Evolutionary conservation across 225 moss, liverwort and hornwort species (phyloP).

Genomic region (Thuidium tamariscinum): DNA sequence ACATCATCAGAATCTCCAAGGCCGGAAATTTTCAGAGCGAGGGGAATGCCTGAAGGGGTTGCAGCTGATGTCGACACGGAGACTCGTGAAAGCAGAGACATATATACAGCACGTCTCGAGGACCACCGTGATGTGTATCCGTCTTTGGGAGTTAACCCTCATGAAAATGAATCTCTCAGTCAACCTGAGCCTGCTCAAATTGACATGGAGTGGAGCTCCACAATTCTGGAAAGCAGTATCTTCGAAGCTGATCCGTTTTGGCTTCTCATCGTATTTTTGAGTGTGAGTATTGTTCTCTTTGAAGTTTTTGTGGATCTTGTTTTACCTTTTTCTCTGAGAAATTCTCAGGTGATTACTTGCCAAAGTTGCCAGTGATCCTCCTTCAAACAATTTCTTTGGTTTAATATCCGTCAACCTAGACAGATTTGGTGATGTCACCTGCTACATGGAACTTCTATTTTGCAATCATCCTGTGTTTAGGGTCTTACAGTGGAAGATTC

Average conservation of each 20-base stretch:
- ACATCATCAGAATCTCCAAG: slow-evolving; percentile 4
- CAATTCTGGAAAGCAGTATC: slow-evolving; percentile 15
- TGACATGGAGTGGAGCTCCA: slow-evolving; percentile 38
- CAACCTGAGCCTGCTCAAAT: slow-evolving; percentile 3
- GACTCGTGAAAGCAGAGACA: not conserved
- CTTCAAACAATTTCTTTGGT: not conserved
- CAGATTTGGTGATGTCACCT: not conserved
- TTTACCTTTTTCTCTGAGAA: not conserved
- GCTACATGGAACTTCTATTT: not conserved
- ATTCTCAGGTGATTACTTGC: not conserved
- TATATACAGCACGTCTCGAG: not conserved
- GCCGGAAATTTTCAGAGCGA: slow-evolving; percentile 10
- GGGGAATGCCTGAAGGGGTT: slow-evolving; percentile 23
- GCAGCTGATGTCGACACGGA: slow-evolving; percentile 15
- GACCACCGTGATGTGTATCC: not conserved
- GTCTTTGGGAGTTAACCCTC: not conserved
- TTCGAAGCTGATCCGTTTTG: slow-evolving; percentile 77
- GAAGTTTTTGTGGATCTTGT: not conserved
- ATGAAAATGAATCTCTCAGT: not conserved
- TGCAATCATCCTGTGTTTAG: not conserved
- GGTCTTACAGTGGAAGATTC: not conserved
- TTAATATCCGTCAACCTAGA: not conserved
- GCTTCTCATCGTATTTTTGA: slow-evolving; percentile 61
- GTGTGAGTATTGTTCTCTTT: slow-evolving; percentile 44
- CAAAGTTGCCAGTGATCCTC: not conserved